A percentile compares a stretch with the other conserved stretches of the same genome.
phyloP scores from a whole-genome alignment of 495 filamentous ascomycete genomes.

The Neurospora sp. region DNA sequence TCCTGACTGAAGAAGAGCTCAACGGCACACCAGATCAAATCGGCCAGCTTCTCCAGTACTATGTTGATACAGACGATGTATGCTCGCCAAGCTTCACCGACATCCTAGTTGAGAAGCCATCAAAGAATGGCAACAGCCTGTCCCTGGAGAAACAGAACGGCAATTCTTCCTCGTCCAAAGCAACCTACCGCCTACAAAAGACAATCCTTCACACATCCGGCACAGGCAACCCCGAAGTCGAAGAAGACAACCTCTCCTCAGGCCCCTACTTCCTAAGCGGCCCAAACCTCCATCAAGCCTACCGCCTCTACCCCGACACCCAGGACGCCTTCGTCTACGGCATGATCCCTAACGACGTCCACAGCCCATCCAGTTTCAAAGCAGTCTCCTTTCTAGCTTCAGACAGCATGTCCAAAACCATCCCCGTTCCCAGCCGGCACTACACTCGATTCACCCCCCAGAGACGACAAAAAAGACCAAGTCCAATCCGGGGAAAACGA shows the following conservation, averaged over 20 bases:
- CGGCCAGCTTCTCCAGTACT: background rate
- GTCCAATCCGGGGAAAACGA: conserved; percentile 14
- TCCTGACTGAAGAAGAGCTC: background rate
- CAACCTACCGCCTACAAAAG: background rate
- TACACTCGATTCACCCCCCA: conserved; percentile 21
- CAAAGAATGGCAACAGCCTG: background rate
- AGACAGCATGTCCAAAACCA: conserved; percentile 2
- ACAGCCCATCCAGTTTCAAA: background rate
- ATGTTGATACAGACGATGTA: conserved; percentile 20
- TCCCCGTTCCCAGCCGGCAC: conserved; percentile 34
- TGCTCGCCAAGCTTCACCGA: conserved; percentile 42
- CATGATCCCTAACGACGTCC: conserved; percentile 1
- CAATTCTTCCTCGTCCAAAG: background rate
- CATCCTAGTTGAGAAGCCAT: conserved; percentile 32
- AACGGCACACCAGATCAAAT: background rate
- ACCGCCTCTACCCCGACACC: conserved; percentile 8
- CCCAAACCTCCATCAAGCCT: conserved; percentile 9
- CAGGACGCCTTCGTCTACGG: conserved; percentile 8
- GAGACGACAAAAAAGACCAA: too few species aligned
- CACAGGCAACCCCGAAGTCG: background rate
- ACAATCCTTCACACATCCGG: background rate
- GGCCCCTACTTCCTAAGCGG: conserved; percentile 15
- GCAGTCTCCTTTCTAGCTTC: background rate
- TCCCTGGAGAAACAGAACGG: background rate
- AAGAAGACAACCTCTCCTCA: background rate